Base-by-base conservation (phyloP, 2,329 filamentous ascomycete genomes). In the Clarireedia sp. region DNA sequence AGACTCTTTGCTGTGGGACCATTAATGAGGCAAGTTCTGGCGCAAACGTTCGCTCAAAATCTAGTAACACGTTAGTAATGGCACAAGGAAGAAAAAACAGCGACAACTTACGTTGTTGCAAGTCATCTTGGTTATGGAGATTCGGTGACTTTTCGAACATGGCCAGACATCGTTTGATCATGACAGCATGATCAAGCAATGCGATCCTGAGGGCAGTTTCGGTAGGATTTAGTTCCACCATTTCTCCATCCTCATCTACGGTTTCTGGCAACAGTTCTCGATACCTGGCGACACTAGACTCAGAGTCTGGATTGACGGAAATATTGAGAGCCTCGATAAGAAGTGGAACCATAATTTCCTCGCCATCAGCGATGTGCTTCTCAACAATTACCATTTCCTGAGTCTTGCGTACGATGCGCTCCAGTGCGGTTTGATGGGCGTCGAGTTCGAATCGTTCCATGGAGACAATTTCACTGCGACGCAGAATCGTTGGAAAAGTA, bases 331-430 rank as follows among this genome's bases (percentile, higher is more conserved):
- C 85, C 63, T 94, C 89, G 0, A 89, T 79, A 36, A 96, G 76
- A 46, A 83, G 75, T 43, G 82, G 79, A 16, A 85, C 79, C 44
- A 82, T 80, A 8, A 85, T 80, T 37, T 89, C 83, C 55, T 92
- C 88, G 5, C 86, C 87, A 21, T 89, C 84, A 1, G 77, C 73
- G 8, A 92, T 77, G 49, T 84, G 83, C 68, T 86, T 89, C 68
- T 95, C 90, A 1, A 96, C 75, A 0, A 79, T 72, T 1, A 82
- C 76, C 74, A 97, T 81, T 71, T 97, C 92, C 57, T 89, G 82
- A 0, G 92, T 95, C 75, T 96, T 96, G 57, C 91, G 83, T 64
- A 89, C 86, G 33, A 94, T 92, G 16, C 92, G 85, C 69, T 97
- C 92, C 58, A 97, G 77, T 0, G 87, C 92, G n/a, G 90, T 91